A percentile compares a stretch with the other conserved stretches of the same genome.
Evolutionary conservation across 176 grass and related monocot genomes (phyloP).

Genomic region (Phyllostachys edulis): DNA sequence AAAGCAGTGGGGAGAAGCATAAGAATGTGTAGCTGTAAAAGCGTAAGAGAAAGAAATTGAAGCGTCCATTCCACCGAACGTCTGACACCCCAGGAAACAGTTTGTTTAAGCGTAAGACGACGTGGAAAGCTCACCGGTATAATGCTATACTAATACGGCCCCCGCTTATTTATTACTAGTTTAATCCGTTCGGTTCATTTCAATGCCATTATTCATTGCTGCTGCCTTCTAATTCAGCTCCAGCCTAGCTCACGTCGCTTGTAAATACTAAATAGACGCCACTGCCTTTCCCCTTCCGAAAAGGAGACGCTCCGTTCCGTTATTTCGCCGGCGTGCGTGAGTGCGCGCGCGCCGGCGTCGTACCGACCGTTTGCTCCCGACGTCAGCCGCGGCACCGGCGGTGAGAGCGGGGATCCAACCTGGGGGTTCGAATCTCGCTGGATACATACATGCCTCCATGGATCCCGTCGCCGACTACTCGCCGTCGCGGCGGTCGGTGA

Average conservation of each 20-base stretch:
- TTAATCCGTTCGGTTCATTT: not conserved
- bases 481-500: constrained; percentile 44
- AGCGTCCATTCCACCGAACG: too few relatives aligned
- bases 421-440: not conserved
- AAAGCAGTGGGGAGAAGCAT: too few relatives aligned
- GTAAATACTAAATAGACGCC: constrained; percentile 22
- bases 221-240: constrained; percentile 22
- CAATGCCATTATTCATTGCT: constrained; percentile 13
- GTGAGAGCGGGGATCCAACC: not conserved
- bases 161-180: not conserved
- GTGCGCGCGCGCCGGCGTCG: not conserved
- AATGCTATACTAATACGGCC: not conserved
- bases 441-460: constrained; percentile 47
- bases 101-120: not conserved
- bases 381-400: constrained; percentile 1
- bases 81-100: not conserved
- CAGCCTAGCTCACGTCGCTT: constrained; percentile 43
- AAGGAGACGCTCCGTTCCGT: not conserved
- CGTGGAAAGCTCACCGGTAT: constrained; percentile 48
- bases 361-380: not conserved
- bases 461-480: constrained; percentile 27
- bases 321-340: not conserved
- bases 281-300: constrained; percentile 23
- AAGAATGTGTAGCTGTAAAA: too few relatives aligned
- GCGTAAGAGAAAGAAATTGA: too few relatives aligned